These are phyloP conservation scores for Phoma sp. DNA, from an alignment of 2,329 filamentous ascomycete species.

Conservation along the genomic window DNA sequence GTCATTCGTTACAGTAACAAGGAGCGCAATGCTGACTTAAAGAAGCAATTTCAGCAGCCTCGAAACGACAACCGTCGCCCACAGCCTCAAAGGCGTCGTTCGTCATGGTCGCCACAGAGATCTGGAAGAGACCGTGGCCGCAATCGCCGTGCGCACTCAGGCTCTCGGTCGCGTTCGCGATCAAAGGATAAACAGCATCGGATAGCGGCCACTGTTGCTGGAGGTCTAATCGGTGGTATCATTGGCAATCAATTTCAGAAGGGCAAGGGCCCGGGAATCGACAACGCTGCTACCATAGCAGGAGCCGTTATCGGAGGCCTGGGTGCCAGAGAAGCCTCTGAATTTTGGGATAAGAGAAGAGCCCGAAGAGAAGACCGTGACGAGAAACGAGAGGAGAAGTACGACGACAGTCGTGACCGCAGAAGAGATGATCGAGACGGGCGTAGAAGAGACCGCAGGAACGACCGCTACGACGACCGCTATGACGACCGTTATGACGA, in stretches of 20 bases:
- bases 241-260: slow-evolving; percentile 32
- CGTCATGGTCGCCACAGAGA: slow-evolving; percentile 41
- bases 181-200: slow-evolving; percentile 32
- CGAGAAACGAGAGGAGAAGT: slow-evolving; percentile 15
- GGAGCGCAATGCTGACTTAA: slow-evolving; percentile 6
- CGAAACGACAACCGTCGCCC: slow-evolving; percentile 23
- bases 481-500: background rate
- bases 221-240: slow-evolving; percentile 44
- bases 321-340: slow-evolving; percentile 36
- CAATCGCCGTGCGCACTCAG: slow-evolving; percentile 20
- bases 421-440: slow-evolving; percentile 11
- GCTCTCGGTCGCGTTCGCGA: slow-evolving; percentile 21
- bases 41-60: slow-evolving; percentile 16
- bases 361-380: slow-evolving; percentile 18
- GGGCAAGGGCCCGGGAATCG: slow-evolving; percentile 27
- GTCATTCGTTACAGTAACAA: background rate
- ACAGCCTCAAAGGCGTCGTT: slow-evolving; percentile 25
- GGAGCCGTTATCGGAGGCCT: slow-evolving; percentile 46
- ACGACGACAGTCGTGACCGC: slow-evolving; percentile 8
- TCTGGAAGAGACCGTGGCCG: slow-evolving; percentile 17
- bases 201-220: slow-evolving; percentile 36
- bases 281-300: slow-evolving; percentile 39
- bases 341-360: slow-evolving; percentile 27
- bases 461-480: background rate
- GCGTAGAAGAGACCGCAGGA: background rate